Evolutionary conservation across 2,329 filamentous ascomycete species (phyloP).

Genomic region (Talaromyces pinophilus): DNA sequence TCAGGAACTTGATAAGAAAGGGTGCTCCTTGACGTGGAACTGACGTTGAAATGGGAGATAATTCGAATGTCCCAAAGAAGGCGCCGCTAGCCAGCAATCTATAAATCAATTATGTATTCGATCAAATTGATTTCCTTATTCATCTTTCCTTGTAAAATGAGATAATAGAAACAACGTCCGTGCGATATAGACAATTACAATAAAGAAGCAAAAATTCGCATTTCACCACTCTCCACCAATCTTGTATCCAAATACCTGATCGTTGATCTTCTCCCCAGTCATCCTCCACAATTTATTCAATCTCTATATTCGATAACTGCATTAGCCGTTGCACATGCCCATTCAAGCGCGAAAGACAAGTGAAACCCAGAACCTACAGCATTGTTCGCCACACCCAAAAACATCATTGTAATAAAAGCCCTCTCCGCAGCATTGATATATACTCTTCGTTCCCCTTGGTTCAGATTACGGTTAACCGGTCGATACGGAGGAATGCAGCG

Average conservation of each 20-base stretch:
- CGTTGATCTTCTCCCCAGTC: conserved; percentile 53
- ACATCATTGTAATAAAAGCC: conserved; percentile 54
- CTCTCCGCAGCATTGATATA: conserved; percentile 49
- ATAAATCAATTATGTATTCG: neutral
- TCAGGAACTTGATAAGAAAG: neutral
- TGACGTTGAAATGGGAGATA: neutral
- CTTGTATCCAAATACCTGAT: conserved; percentile 53
- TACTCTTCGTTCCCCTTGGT: conserved; percentile 46
- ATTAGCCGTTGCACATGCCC: neutral
- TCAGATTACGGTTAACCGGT: conserved; percentile 48
- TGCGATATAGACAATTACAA: neutral
- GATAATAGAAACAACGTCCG: neutral
- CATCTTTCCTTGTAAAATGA: neutral
- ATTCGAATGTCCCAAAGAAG: neutral
- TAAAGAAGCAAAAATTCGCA: neutral
- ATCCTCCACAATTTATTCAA: conserved; percentile 51
- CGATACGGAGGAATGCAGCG: conserved; percentile 52
- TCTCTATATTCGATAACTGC: conserved; percentile 25
- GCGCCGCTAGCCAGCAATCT: neutral
- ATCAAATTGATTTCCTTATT: neutral
- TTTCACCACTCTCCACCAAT: conserved; percentile 55
- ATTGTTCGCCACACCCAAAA: conserved; percentile 50
- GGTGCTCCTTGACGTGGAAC: neutral
- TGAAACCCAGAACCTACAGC: conserved; percentile 34
- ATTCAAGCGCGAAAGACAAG: no score